Evolutionary conservation across 768 basidiomycete genomes (phyloP).

Genomic region (Naganishia randhawae): DNA sequence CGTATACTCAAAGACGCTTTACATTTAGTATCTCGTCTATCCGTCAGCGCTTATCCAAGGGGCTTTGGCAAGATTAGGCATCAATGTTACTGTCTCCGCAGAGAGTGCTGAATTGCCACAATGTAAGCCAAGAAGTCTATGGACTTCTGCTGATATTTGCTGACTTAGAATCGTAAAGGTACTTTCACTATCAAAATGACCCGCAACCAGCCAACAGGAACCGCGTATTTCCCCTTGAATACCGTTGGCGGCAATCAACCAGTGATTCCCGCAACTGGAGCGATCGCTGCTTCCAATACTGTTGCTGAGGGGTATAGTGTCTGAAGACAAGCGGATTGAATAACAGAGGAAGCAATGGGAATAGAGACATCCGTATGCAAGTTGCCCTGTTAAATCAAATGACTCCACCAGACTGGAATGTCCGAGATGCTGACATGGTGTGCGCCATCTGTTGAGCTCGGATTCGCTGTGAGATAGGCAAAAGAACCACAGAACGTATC

Average conservation of each 20-base stretch:
- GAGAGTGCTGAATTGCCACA: conserved; percentile 80
- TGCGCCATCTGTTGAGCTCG: neutral
- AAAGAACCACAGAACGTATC: conserved; percentile 66
- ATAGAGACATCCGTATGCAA: neutral
- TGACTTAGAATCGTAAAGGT: conserved; percentile 9
- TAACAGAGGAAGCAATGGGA: too few species aligned
- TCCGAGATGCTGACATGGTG: neutral
- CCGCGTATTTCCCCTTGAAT: conserved; percentile 22
- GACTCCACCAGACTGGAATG: neutral
- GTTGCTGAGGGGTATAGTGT: neutral
- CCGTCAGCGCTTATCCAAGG: conserved; percentile 81
- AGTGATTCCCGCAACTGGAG: conserved; percentile 9
- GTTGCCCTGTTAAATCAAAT: conserved; percentile 38
- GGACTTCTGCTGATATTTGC: neutral
- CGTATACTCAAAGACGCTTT: neutral
- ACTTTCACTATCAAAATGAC: conserved; percentile 30
- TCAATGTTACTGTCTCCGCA: conserved; percentile 67
- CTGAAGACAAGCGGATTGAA: neutral
- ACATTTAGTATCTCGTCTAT: conserved; percentile 68
- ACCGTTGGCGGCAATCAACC: conserved; percentile 15
- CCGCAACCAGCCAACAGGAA: conserved; percentile 18
- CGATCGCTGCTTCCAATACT: neutral
- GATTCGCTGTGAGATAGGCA: conserved; percentile 58
- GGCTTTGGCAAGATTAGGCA: conserved; percentile 71
- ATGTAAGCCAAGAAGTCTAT: conserved; percentile 57